Base-by-base conservation (phyloP, 2,329 filamentous ascomycete genomes). In the Pyrenophora seminiperda region DNA sequence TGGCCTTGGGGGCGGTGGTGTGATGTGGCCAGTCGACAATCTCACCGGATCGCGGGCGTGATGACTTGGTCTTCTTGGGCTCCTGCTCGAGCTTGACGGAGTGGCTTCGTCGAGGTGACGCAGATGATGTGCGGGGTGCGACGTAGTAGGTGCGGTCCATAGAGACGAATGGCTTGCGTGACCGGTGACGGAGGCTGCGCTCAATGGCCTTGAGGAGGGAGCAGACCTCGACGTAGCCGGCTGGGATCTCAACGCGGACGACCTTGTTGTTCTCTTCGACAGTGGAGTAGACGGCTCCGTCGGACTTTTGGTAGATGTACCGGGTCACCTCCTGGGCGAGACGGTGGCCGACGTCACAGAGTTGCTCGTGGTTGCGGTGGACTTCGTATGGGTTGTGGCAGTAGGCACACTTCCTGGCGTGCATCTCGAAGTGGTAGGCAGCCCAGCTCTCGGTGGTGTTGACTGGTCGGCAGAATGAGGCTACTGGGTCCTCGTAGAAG, bases 351-450 rank as follows among this genome's bases (percentile, higher is more conserved):
- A 60, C 58, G 14, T 74, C 69, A 58, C 77, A 80, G 14, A 80
- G 73, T 50, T 72, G 70, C 15, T 68, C 62, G 56, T 70, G 71
- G 49, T 62, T 54, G 31, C 65, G 69, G 69, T 75, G 70, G 48
- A 75, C 74, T 27, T 75, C 67, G 54, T 76, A 75, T 2, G 77
- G 76, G 57, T 77, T 66, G 58, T 68, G 65, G 73, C 78, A 80
- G 50, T 71, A 66, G 36, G 56, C 62, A 65, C 78, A 80, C 53
- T 70, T 71, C 41, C 71, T 70, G 29, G 76, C 76, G 65, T 80
- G 78, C 50, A 65, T 69, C 59, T 79, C 77, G 50, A 78, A 79
- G 69, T 77, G 65, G 67, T 78, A 77, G 47, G 76, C 62, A 2
- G 74, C 73, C 76, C 76, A 78, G 54, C 71, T 73, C 65, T 79